Percentiles rank a stretch among this genome's conserved stretches.
Conservation (phyloP, 2,329 filamentous ascomycete species). For the Ophiostoma piceae region DNA sequence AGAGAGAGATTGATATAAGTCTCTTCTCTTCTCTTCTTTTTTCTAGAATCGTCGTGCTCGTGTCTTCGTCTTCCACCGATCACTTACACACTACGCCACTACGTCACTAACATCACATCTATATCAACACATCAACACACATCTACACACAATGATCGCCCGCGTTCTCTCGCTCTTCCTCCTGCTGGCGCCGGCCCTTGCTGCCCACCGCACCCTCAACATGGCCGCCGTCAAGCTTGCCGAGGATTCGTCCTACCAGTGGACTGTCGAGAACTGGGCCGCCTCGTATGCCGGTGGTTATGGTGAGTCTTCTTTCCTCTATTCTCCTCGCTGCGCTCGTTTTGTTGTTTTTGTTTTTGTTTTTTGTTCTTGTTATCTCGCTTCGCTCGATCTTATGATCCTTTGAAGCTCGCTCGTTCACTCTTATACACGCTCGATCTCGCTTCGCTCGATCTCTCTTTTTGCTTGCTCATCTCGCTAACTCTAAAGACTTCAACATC, state of each 20-base stretch:
- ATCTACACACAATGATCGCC: background rate
- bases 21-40: background rate
- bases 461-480: background rate
- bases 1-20: slow-evolving; percentile 4
- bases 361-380: background rate
- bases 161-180: background rate
- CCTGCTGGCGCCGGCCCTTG: slow-evolving; percentile 6
- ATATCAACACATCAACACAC: background rate
- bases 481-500: slow-evolving; percentile 30
- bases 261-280: slow-evolving; percentile 6
- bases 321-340: too few species aligned
- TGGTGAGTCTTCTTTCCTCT: background rate
- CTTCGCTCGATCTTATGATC: background rate
- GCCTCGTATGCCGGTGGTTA: background rate
- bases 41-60: background rate
- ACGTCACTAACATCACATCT: background rate
- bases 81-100: background rate
- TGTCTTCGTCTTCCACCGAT: background rate
- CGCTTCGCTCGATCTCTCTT: background rate
- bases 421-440: background rate
- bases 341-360: background rate
- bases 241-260: background rate
- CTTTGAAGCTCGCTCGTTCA: background rate
- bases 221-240: background rate
- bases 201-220: background rate